Evolutionary conservation across 177 flowering plant genomes (phyloP).

Genomic region (Telopea speciosissima): DNA sequence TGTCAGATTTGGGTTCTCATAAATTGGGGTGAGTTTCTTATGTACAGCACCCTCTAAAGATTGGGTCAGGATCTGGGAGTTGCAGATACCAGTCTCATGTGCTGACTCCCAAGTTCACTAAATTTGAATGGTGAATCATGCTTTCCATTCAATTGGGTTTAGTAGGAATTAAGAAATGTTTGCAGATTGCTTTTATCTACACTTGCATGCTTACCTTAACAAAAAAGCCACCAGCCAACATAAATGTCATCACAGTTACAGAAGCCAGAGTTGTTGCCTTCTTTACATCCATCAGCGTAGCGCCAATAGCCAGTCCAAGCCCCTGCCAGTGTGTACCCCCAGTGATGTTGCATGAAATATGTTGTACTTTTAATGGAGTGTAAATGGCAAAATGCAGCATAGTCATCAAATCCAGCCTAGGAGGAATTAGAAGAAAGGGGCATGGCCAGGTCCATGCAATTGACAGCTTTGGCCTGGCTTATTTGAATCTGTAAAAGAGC

Average conservation of each 20-base stretch:
- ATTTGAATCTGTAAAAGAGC: neutral
- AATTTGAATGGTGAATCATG: too few relatives aligned
- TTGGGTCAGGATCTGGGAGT: too few relatives aligned
- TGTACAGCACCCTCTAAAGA: too few relatives aligned
- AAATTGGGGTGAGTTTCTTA: too few relatives aligned
- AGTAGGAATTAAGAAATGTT: neutral
- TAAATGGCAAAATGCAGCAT: neutral
- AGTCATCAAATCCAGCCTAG: neutral
- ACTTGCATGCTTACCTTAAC: conserved; percentile 15
- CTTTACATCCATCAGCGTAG: conserved; percentile 74
- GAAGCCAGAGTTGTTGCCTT: conserved; percentile 79
- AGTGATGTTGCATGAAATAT: neutral
- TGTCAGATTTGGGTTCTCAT: too few relatives aligned
- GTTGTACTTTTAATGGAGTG: neutral
- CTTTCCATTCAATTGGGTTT: neutral
- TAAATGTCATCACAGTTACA: conserved; percentile 83
- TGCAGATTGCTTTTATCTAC: neutral
- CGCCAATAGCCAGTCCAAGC: conserved; percentile 84
- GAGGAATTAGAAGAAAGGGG: neutral
- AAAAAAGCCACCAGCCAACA: conserved; percentile 41
- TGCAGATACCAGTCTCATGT: too few relatives aligned
- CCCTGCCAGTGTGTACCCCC: conserved; percentile 37
- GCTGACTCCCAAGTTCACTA: too few relatives aligned
- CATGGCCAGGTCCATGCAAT: neutral
- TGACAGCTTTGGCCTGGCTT: neutral